A percentile compares a stretch with the other conserved stretches of the same genome.
Conservation (phyloP, 2,329 filamentous ascomycete species). For the Aureobasidium leucospermi region DNA sequence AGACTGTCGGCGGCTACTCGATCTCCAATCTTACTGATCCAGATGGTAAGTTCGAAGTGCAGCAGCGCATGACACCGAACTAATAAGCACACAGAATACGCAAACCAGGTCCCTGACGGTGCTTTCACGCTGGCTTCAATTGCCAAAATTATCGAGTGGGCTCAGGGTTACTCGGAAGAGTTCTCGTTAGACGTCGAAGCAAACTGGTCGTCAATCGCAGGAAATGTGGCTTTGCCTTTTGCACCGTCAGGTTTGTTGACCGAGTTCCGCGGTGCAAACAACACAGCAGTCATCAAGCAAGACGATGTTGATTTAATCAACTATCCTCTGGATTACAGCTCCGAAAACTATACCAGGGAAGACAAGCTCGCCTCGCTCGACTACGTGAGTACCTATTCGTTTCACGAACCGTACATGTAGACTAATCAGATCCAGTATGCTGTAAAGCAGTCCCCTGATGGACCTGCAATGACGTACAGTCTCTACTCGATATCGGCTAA, state of each 20-base stretch:
- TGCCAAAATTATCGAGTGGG: slow-evolving; percentile 17
- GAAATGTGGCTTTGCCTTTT: slow-evolving; percentile 16
- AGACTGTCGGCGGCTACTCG: slow-evolving; percentile 43
- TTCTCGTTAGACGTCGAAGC: slow-evolving; percentile 14
- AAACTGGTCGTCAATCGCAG: slow-evolving; percentile 16
- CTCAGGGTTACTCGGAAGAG: slow-evolving; percentile 14
- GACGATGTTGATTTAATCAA: slow-evolving; percentile 62
- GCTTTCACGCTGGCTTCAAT: slow-evolving; percentile 17
- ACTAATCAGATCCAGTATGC: slow-evolving; percentile 31
- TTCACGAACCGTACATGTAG: background rate
- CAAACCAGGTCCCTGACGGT: slow-evolving; percentile 41
- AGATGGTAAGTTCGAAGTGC: slow-evolving; percentile 31
- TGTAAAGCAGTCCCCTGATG: slow-evolving; percentile 58
- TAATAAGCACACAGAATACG: slow-evolving; percentile 50
- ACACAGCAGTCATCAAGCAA: slow-evolving; percentile 49
- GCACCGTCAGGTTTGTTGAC: slow-evolving; percentile 16
- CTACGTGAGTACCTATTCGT: slow-evolving; percentile 34
- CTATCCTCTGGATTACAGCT: slow-evolving; percentile 51
- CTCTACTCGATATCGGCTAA: slow-evolving; percentile 63
- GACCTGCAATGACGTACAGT: slow-evolving; percentile 67
- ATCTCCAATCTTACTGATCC: slow-evolving; percentile 64
- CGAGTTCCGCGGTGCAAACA: slow-evolving; percentile 17
- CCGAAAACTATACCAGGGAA: slow-evolving; percentile 37
- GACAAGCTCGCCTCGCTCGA: slow-evolving; percentile 45
- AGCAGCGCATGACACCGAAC: slow-evolving; percentile 27